Base-by-base conservation (phyloP, 192 early-diverging fungal species). In the Rhizoclosmatium globosum region DNA sequence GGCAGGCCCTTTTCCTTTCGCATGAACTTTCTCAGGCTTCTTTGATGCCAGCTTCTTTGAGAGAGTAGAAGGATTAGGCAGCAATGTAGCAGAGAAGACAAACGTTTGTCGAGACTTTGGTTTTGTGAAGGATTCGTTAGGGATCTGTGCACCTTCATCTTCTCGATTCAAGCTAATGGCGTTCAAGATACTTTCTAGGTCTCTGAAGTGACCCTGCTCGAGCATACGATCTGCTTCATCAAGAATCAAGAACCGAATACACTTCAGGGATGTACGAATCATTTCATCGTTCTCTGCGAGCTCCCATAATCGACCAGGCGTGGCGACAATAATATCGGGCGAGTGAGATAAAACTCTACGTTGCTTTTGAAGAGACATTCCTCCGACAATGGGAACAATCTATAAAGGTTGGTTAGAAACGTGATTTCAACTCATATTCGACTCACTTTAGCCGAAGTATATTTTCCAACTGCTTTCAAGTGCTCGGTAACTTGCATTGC, bases 201-300 rank as follows among this genome's bases (percentile, higher is more conserved):
- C 94, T 23, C 89, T 86, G 78, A 93, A 94, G 86, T 98, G 98
- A 6, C 96, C 96, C 90, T 93, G 89, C 70, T 98, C 94, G 70
- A 99, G 83, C 85, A 99, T 89, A 81, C 96, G 88, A 81, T 99
- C 98, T 2, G 96, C 97, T 86, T 99, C 98, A 83, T 99, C 98
- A 59, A 99, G 82, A 58, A 97, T 90, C 75, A 98, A 87, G 73
- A 93, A 96, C 45, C 81, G 84, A 38, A 94, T 84, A 19, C 68
- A 82, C 47, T 78, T 60, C 11, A 91, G 83, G 17, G 93, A 76
- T 39, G 92, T 88, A 88, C 91, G 94, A 53, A 94, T 86, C 53
- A 92, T 91, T 57, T 94, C 81, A 80, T 50, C 85, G 80, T 59
- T 46, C 4, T 39, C 31, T 61, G 80, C 73, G 3, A 90, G 67